Evolutionary conservation across 139 green algal genomes (phyloP).

Genomic region (Nannochloris sp.): DNA sequence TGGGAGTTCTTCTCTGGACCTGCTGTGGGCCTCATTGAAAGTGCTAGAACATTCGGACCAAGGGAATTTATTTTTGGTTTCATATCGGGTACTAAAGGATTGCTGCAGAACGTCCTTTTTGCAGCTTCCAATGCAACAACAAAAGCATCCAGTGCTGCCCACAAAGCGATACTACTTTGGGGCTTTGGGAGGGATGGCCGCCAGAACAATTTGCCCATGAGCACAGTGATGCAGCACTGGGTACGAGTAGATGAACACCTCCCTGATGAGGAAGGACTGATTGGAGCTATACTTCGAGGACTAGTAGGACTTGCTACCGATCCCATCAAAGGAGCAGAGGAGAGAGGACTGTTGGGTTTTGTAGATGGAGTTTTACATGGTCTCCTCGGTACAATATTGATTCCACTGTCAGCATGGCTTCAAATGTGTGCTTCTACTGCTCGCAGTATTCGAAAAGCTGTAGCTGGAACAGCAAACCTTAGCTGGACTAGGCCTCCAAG

Average conservation of each 20-base stretch:
- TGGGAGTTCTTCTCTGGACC: slow-evolving; percentile 38
- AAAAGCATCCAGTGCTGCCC: slow-evolving; percentile 28
- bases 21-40: slow-evolving; percentile 30
- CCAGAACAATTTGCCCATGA: not conserved
- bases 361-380: slow-evolving; percentile 21
- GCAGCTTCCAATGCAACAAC: slow-evolving; percentile 37
- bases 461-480: slow-evolving; percentile 22
- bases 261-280: slow-evolving; percentile 13
- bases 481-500: slow-evolving; percentile 29
- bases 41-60: slow-evolving; percentile 14
- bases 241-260: not conserved
- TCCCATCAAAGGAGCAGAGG: slow-evolving; percentile 23
- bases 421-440: slow-evolving; percentile 28
- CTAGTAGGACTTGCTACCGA: slow-evolving; percentile 20
- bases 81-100: slow-evolving; percentile 15
- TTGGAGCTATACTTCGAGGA: slow-evolving; percentile 21
- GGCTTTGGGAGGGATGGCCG: slow-evolving; percentile 25
- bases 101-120: slow-evolving; percentile 35
- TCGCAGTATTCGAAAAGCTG: slow-evolving; percentile 20
- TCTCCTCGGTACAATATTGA: slow-evolving; percentile 21
- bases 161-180: slow-evolving; percentile 24
- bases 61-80: slow-evolving; percentile 27
- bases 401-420: slow-evolving; percentile 31
- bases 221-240: too few species aligned
- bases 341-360: slow-evolving; percentile 23